Percentiles rank a stretch among this genome's conserved stretches.
Conservation (phyloP, 495 filamentous ascomycete genomes). For the Neurospora sp. region DNA sequence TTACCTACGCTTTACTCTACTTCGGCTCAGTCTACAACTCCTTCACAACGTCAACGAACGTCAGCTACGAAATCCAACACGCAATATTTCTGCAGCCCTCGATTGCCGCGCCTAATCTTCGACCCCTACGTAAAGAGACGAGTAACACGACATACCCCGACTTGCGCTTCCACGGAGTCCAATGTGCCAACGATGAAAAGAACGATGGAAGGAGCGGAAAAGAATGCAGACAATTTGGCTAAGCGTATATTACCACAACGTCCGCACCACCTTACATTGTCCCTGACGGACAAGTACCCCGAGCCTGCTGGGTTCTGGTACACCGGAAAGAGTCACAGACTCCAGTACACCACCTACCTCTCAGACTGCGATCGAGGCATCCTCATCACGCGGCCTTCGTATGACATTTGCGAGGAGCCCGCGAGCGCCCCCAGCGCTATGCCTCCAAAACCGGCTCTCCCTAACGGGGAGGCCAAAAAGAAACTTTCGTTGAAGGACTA, state of each 20-base stretch:
- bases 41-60: neutral
- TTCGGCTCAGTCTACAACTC: neutral
- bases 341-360: conserved; percentile 37
- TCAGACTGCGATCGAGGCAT: conserved; percentile 38
- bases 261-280: conserved; percentile 35
- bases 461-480: conserved; percentile 32
- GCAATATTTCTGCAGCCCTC: neutral
- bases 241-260: conserved; percentile 32
- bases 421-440: conserved; percentile 14
- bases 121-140: neutral
- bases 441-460: conserved; percentile 14
- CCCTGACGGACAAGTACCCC: conserved; percentile 26
- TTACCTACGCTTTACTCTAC: neutral
- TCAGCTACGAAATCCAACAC: neutral
- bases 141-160: neutral
- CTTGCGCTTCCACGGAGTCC: conserved; percentile 5
- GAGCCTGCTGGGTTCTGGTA: conserved; percentile 28
- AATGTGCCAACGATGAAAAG: conserved; percentile 24
- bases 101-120: neutral
- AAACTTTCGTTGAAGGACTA: conserved; percentile 40
- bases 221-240: conserved; percentile 32
- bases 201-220: conserved; percentile 43
- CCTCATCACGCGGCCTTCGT: conserved; percentile 33
- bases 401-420: conserved; percentile 33
- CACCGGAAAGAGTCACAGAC: conserved; percentile 21